Evolutionary conservation across 768 basidiomycete species (phyloP).

Genomic region (Suillus luteus): DNA sequence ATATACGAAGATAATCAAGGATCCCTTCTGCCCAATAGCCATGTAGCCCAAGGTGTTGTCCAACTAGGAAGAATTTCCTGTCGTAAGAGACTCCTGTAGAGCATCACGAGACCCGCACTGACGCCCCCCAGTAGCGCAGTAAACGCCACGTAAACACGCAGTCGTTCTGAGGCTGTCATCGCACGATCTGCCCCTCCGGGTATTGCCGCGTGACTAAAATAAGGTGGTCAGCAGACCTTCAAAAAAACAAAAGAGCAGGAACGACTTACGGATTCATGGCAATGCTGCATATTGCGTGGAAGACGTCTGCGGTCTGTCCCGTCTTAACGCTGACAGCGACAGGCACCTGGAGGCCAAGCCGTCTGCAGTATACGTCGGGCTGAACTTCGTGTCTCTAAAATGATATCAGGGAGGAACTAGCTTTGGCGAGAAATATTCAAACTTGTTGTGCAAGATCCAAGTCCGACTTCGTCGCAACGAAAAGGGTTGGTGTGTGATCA

Average conservation of each 20-base stretch:
- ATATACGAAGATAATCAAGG: conserved; percentile 20
- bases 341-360: conserved; percentile 87
- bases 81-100: conserved; percentile 66
- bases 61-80: conserved; percentile 53
- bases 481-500: conserved; percentile 92
- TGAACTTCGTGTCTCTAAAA: conserved; percentile 93
- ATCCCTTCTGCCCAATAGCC: conserved; percentile 61
- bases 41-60: conserved; percentile 62
- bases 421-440: conserved; percentile 22
- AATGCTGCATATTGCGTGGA: conserved; percentile 80
- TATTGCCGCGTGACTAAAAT: conserved; percentile 58
- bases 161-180: conserved; percentile 63
- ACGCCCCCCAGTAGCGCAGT: conserved; percentile 75
- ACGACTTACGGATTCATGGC: conserved; percentile 83
- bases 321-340: conserved; percentile 91
- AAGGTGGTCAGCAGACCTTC: conserved; percentile 17
- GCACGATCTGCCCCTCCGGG: conserved; percentile 86
- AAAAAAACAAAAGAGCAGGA: conserved; percentile 11
- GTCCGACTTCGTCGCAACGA: conserved; percentile 99
- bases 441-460: conserved; percentile 95
- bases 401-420: conserved; percentile 10
- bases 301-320: conserved; percentile 83
- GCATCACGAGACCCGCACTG: conserved; percentile 69
- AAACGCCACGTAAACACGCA: conserved; percentile 72
- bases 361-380: conserved; percentile 93